Base-by-base conservation (phyloP, 2,329 filamentous ascomycete genomes). In the Passalora sequoiae region DNA sequence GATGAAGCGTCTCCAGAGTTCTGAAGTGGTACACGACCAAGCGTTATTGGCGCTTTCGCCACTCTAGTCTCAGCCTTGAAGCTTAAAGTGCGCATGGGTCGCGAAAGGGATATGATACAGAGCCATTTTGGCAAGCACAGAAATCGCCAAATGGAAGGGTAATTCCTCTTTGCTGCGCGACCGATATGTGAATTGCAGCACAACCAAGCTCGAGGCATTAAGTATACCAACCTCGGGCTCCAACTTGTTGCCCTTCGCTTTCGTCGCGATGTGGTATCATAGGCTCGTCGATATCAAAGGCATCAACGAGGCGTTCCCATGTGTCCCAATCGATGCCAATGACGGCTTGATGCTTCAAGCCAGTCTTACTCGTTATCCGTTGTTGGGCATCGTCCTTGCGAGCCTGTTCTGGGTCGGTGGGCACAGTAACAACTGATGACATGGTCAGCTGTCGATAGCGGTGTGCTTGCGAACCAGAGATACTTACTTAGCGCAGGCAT, bases 311-410 rank as follows among this genome's bases (percentile, higher is more conserved):
- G 15, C 86, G 77, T 54, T 79, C 71, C 91, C 91, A 98, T 0
- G 78, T 86, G 1, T 78, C 74, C 71, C 89, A 92, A 56, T 97
- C 89, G 49, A 98, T 78, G 9, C 85, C 83, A 61, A 97, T 79
- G 16, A 98, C 83, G 9, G 89, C 86, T 66, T 98, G 92, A 50
- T 92, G 84, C 35, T 67, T 71, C 30, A 63, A 64, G 15, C 53
- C 43, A 1, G 3, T 13, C 15, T 24, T 36, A 3, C 13, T 21
- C 7, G 4, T 24, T 7, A 10, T 33, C 7, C 3, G 9, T 4
- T 17, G 7, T 10, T 9, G 7, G 13, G 17, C 33, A 20, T 24
- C 19, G 8, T 36, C 17, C 19, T 36, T 20, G 17, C 30, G 30
- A 15, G 33, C 33, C 20, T 24, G 6, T n/a, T 13, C 5, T 8